Base-by-base conservation (phyloP, 257 asterid species). In the Cordia subcordata region DNA sequence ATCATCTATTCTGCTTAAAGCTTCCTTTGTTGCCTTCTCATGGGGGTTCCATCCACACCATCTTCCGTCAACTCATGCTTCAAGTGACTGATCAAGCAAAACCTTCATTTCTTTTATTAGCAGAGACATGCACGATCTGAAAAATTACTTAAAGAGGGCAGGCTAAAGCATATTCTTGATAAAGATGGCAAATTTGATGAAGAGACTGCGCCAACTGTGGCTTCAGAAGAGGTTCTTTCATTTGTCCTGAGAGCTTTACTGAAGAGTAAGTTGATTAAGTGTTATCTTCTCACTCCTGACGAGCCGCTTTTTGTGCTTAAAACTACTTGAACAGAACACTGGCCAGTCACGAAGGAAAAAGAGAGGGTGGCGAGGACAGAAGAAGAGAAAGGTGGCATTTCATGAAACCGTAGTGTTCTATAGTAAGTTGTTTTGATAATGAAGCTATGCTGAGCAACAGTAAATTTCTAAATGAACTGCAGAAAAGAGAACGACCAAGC, bases 71-170 rank as follows among this genome's bases (percentile, higher is more conserved):
- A n/a, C n/a, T n/a, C n/a, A n/a, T n/a, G n/a, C n/a, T n/a, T n/a
- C n/a, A n/a, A n/a, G n/a, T 6, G 35, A 27, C 35, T 27, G 35
- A 27, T 27, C 35, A 27, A 27, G 35, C 35, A 6, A 27, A 27
- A 27, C 35, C 35, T 27, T 27, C 6, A 3, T 27, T 10, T 51
- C 10, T 73, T 60, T 79, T 27, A 39, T 62, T 64, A 40, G 72
- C 76, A 91, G 98, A 82, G 85, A 69, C 98, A 91, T 72, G 84
- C 94, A 49, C 95, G 98, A 58, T 91, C 98, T 20, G 87, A 67
- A 65, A 91, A 91, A 65, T 60, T 88, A 76, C 82, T 68, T 54
- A 77, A 44, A 66, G 98, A 91, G 74, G 98, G 98, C 57, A 85
- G 95, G 77, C 95, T 91, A 51, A 91, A 85, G 81, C 75, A 79